phyloP scores from a whole-genome alignment of 2,329 filamentous ascomycete genomes.

The Colletotrichum tropicale region DNA sequence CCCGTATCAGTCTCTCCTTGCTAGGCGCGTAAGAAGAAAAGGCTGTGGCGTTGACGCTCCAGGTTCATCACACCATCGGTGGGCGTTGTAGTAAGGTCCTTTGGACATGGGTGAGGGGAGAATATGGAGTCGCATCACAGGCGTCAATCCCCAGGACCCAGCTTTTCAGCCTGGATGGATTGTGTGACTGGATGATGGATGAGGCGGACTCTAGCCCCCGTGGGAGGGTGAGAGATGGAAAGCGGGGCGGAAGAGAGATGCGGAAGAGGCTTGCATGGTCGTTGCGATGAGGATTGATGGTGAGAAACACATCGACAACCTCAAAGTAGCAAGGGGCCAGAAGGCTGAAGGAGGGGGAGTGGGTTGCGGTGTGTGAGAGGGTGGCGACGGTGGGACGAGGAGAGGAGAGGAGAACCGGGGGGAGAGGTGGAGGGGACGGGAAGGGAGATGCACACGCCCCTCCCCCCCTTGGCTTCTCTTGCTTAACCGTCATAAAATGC shows the following conservation, averaged over 20 bases:
- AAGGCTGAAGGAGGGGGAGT: background rate
- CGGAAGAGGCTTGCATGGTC: slow-evolving; percentile 12
- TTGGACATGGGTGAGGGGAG: background rate
- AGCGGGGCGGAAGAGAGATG: background rate
- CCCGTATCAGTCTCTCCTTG: background rate
- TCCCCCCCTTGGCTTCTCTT: background rate
- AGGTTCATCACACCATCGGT: slow-evolving; percentile 9
- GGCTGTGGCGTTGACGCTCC: slow-evolving; percentile 2
- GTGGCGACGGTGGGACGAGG: background rate
- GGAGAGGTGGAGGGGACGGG: background rate
- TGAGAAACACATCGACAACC: background rate
- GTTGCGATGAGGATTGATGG: background rate
- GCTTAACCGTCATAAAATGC: background rate
- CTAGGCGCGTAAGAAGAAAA: background rate
- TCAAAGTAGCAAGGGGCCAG: background rate
- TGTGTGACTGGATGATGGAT: slow-evolving; percentile 1
- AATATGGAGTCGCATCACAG: background rate
- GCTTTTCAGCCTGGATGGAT: background rate
- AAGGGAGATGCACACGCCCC: background rate
- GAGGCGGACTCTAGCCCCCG: background rate
- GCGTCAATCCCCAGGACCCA: background rate
- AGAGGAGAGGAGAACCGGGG: background rate
- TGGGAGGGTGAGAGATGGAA: background rate
- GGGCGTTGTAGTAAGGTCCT: background rate
- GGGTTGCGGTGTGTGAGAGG: background rate